Percentiles rank a stretch among this genome's conserved stretches.
These are phyloP conservation scores for Mycena venus DNA, from an alignment of 768 basidiomycete genomes.

Conservation along the genomic window DNA sequence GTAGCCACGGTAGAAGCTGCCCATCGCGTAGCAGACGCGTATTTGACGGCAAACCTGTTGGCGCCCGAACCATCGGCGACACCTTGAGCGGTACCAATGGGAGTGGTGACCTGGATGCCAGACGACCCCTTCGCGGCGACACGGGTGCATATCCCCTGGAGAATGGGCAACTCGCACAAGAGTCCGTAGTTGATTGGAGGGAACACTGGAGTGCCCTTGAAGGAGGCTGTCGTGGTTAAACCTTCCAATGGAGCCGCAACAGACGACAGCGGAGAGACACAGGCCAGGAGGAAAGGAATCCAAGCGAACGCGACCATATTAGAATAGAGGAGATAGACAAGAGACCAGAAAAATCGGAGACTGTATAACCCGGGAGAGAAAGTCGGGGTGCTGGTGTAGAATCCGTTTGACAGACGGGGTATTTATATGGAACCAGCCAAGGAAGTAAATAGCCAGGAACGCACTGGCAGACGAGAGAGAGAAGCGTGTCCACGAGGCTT, in stretches of 20 bases:
- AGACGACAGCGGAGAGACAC: constrained; percentile 53
- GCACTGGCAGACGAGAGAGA: constrained; percentile 1
- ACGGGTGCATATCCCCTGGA: constrained; percentile 43
- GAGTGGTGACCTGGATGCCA: constrained; percentile 53
- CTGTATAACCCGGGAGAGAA: neutral
- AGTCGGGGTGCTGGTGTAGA: constrained; percentile 8
- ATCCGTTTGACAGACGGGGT: neutral
- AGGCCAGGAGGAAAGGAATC: constrained; percentile 47
- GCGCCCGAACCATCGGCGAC: constrained; percentile 61
- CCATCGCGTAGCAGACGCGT: constrained; percentile 77
- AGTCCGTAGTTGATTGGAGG: constrained; percentile 55
- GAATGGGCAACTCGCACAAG: constrained; percentile 61
- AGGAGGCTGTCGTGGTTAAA: constrained; percentile 21
- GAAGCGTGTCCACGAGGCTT: constrained; percentile 25
- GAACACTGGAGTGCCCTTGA: constrained; percentile 43
- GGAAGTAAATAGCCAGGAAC: constrained; percentile 19
- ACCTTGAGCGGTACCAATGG: constrained; percentile 70
- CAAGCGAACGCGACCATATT: constrained; percentile 35
- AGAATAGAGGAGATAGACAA: neutral
- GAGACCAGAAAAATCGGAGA: constrained; percentile 22
- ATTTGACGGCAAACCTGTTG: constrained; percentile 73
- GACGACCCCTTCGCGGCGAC: constrained; percentile 12
- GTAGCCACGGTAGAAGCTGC: constrained; percentile 64
- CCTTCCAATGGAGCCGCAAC: constrained; percentile 41
- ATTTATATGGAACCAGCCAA: constrained; percentile 26